A percentile compares a stretch with the other conserved stretches of the same genome.
phyloP scores from a whole-genome alignment of 192 early-diverging fungal genomes.

The Umbelopsis isabellina region DNA sequence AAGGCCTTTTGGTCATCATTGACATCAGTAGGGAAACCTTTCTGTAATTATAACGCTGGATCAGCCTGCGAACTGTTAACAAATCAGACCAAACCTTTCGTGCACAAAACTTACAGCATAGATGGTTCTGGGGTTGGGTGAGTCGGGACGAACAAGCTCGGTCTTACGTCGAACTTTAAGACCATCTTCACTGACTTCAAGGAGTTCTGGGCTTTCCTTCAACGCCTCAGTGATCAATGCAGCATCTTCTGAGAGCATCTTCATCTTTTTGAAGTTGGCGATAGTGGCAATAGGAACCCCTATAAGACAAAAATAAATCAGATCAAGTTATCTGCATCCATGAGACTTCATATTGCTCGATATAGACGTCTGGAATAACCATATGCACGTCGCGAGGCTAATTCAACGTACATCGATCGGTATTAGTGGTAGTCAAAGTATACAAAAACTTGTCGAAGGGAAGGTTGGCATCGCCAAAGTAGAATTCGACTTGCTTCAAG shows the following conservation, averaged over 20 bases:
- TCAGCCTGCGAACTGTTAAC: neutral
- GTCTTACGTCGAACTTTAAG: constrained; percentile 54
- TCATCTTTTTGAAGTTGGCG: constrained; percentile 62
- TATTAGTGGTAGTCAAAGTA: constrained; percentile 41
- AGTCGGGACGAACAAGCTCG: constrained; percentile 35
- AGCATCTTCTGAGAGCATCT: constrained; percentile 43
- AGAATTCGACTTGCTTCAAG: constrained; percentile 66
- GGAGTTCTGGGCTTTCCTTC: constrained; percentile 50
- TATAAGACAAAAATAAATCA: constrained; percentile 7
- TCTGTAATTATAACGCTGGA: constrained; percentile 5
- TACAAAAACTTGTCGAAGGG: constrained; percentile 59
- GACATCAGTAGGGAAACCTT: constrained; percentile 26
- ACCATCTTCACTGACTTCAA: constrained; percentile 57
- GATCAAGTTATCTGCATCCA: neutral
- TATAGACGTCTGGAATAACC: neutral
- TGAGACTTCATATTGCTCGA: neutral
- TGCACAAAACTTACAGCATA: constrained; percentile 53
- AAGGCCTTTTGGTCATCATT: constrained; percentile 7
- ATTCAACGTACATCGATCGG: constrained; percentile 53
- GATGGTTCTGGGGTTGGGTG: constrained; percentile 47
- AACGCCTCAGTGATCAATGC: constrained; percentile 56
- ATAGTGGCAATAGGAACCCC: constrained; percentile 54
- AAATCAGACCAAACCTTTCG: neutral
- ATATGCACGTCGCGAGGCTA: neutral
- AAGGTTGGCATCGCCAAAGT: constrained; percentile 65